These are phyloP conservation scores for Lathyrus tuberosus DNA, from an alignment of 306 rosid species.

Conservation along the genomic window DNA sequence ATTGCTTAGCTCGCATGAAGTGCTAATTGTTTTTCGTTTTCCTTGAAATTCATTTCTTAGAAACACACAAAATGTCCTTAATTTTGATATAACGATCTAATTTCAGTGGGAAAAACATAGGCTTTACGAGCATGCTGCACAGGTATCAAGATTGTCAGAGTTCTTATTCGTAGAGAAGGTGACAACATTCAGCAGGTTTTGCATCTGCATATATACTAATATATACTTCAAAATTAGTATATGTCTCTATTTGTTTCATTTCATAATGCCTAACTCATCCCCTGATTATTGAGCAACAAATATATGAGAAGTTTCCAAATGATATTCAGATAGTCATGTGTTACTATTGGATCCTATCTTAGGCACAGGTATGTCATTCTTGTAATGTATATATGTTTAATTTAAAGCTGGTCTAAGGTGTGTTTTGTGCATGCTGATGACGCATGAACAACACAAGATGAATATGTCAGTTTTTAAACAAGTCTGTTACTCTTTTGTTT, in stretches of 20 bases:
- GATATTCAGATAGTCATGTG: conserved; percentile 97
- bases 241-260: conserved; percentile 24
- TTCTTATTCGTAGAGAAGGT: conserved; percentile 98
- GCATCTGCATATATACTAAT: conserved; percentile 37
- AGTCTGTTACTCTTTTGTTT: too few species aligned
- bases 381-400: not conserved
- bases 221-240: conserved; percentile 22
- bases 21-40: not conserved
- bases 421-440: too few species aligned
- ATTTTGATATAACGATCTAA: conserved; percentile 31
- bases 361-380: conserved; percentile 83
- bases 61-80: conserved; percentile 17
- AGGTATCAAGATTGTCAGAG: conserved; percentile 97
- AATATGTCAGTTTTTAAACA: too few species aligned
- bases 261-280: too few species aligned
- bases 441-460: too few species aligned
- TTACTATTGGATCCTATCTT: conserved; percentile 92
- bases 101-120: conserved; percentile 97
- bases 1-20: too few species aligned
- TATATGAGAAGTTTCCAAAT: conserved; percentile 87
- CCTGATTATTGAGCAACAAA: conserved; percentile 65
- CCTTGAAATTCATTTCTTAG: conserved; percentile 23
- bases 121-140: conserved; percentile 97
- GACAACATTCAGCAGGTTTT: conserved; percentile 94
- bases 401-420: not conserved